Evolutionary conservation across 352 stramenopile genomes (phyloP), one percentile per base, ranked within the genome.

Genomic region (Proteromonas lacertae): DNA sequence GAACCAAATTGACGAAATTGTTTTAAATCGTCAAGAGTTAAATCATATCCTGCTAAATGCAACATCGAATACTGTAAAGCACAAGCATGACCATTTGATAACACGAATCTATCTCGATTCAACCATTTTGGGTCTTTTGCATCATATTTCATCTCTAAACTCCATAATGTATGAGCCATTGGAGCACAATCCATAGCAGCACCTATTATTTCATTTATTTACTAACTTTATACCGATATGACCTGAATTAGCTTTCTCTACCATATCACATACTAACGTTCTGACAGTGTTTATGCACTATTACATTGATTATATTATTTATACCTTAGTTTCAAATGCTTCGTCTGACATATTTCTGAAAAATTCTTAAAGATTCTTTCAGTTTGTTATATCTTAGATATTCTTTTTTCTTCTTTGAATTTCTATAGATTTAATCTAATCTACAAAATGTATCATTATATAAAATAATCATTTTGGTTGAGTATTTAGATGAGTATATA

Each of bases 1-100:
- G 60, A 82, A 40, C 69, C 73, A 26, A 91, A 61, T 54, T 90
- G 69, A 39, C 87, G 76, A 62, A 98, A 98, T 29, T 59, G 51
- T 54, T 91, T 91, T 29, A 96, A 62, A 54, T 96, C 77, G n/a
- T 95, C 79, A 28, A 93, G 61, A 21, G 62, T 60, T 16, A 92
- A 48, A 48, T 83, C 69, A 41, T 70, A 73, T 39, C 84, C 87
- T 32, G 69, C 81, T 21, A 98, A 64, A 57, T 96, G 76, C 41
- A 98, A 64, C 84, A 96, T 96, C 30, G 66, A 71, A 64, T 98
- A 98, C 55, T 92, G 80, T 37, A 98, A 65, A 24, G 83, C 81
- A 59, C 82, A 96, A 22, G 72, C 77, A 58, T 98, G 87, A 42
- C 87, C 87, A 56, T 96, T 96, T 34, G 69, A 91, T 35, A 96